phyloP scores from a whole-genome alignment of 176 grass and related monocot genomes.

The Oryza glumipatula region DNA sequence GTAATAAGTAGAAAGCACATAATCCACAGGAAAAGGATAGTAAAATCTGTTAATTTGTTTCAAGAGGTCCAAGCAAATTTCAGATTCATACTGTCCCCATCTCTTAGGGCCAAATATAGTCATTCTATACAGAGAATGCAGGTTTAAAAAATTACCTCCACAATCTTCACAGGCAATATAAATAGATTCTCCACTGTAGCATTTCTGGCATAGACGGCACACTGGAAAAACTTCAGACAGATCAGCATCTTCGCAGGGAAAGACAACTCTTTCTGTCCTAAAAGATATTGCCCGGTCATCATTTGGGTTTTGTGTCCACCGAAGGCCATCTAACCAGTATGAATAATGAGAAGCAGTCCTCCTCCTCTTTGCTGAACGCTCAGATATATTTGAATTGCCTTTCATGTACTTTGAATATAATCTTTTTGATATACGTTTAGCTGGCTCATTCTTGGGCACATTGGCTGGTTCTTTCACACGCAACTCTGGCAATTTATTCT shows the following conservation, averaged over 20 bases:
- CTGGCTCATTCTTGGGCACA: constrained; percentile 34
- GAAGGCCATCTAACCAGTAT: constrained; percentile 93
- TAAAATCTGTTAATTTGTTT: background rate
- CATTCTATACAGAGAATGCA: constrained; percentile 2
- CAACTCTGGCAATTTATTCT: constrained; percentile 38
- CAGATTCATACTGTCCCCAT: background rate
- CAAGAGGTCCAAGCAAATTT: background rate
- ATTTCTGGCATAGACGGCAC: constrained; percentile 69
- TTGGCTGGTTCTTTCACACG: constrained; percentile 31
- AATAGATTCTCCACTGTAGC: constrained; percentile 65
- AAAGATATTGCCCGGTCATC: constrained; percentile 71
- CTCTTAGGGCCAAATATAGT: background rate
- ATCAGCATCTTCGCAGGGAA: constrained; percentile 60
- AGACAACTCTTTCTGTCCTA: constrained; percentile 72
- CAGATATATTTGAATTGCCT: constrained; percentile 39
- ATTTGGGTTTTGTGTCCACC: constrained; percentile 64
- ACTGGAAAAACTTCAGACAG: constrained; percentile 54
- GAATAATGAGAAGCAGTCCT: constrained; percentile 74
- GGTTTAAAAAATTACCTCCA: constrained; percentile 63
- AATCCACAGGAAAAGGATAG: constrained; percentile 33
- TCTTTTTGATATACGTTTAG: constrained; percentile 56
- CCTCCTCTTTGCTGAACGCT: constrained; percentile 57
- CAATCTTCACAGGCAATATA: constrained; percentile 90
- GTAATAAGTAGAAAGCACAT: background rate
- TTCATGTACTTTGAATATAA: constrained; percentile 66